Base-by-base conservation (phyloP, 202 grass and related monocot species). In the Schoenoplectus tabernaemontani region DNA sequence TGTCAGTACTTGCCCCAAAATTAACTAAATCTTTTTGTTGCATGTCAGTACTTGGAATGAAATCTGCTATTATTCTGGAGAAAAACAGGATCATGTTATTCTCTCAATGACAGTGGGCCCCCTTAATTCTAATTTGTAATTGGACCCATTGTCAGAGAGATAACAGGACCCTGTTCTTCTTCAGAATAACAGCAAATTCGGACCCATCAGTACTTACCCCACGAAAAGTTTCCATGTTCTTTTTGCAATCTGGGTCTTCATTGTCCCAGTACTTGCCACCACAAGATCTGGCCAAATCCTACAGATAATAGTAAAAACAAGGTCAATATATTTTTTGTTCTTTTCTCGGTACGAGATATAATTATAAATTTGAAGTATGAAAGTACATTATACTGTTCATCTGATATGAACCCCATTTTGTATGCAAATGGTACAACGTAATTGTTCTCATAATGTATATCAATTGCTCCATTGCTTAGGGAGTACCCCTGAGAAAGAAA, bases 391-490 rank as follows among this genome's bases (percentile, higher is more conserved):
- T 80, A 85, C 26, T 88, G 79, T 81, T 93, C 85, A 8, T 93
- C 91, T 37, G 88, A 90, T 48, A 90, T 90, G 33, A 93, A 56
- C 22, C 91, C 88, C 81, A 93, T 80, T 62, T 51, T 59, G 82
- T 84, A 79, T 46, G 88, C 85, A 67, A 84, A 93, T 54, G 87
- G 85, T 32, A 93, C 86, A 51, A 54, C 47, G 5, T 83, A 84
- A 77, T 88, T 93, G 50, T 82, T 93, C 56, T 90, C 87, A 22
- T 77, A 79, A 26, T 85, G 69, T 1, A 90, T 51, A 57, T 88
- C 83, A 33, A 84, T 43, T 57, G 81, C 91, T 7, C 85, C 76
- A 78, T 93, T 93, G 22, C 85, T 86, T 47, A 93, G 47, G 17
- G 87, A 93, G 80, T 93, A 93, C 0, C 91, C 91, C 87, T 93